Base-by-base conservation (phyloP, 2,329 filamentous ascomycete genomes). In the Leptosphaerulina australis region DNA sequence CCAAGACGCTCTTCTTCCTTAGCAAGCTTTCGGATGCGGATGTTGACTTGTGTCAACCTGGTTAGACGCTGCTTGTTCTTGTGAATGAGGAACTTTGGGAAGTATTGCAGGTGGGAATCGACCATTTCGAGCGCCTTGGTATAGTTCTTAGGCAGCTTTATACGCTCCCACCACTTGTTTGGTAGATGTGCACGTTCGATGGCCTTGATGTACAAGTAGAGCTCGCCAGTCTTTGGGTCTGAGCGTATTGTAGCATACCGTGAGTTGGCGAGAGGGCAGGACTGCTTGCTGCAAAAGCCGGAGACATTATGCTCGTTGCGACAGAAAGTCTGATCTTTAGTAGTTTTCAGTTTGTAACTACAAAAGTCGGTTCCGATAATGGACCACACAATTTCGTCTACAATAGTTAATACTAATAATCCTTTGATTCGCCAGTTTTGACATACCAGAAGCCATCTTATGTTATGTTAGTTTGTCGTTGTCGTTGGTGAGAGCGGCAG, bases 191-290 rank as follows among this genome's bases (percentile, higher is more conserved):
- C 10, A 14, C 70, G 88, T 82, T 55, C 94, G 35, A 68, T 65
- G n/a, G 89, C 79, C 79, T 97, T 97, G 82, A 96, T 96, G 81
- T 96, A 97, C 49, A 97, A 86, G 77, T 97, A 97, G 56, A 97
- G 82, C 7, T 85, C 85, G 56, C 90, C 88, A 44, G 90, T 92
- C 54, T 86, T 78, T 6, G 91, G 88, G 67, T 95, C 86, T 44
- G 89, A 84, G 59, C 93, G 88, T 54, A 97, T 86, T 7, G 93
- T 97, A 53, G 93, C 93, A 80, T 97, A 97, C 54, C 91, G 85
- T 29, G 87, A 90, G 78, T 96, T 97, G 61, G 92, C 91, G 49
- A 96, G 84, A 2, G 92, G 91, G 71, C 92, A 96, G 44, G 89
- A 90, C 74, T 96, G 63, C 44, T 62, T 64, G 51, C 56, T 62